phyloP scores from a whole-genome alignment of 768 basidiomycete genomes.

The Mycena olivaceomarginata region DNA sequence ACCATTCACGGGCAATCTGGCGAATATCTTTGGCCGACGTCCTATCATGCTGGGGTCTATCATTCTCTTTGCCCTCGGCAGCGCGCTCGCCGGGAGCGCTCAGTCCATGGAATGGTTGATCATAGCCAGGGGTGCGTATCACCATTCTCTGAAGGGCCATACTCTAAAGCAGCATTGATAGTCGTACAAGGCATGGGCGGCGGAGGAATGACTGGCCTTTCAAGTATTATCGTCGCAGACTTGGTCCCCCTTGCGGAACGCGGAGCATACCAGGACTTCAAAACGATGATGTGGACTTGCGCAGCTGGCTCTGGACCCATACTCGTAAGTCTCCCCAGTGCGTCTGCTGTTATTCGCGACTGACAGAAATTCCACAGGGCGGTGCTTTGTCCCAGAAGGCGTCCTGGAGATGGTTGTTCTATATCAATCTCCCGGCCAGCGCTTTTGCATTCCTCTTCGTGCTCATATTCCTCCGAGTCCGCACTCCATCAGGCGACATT shows the following conservation, averaged over 20 bases:
- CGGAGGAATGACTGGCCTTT: conserved; percentile 9
- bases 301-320: conserved; percentile 4
- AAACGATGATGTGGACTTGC: conserved; percentile 23
- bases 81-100: conserved; percentile 60
- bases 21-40: conserved; percentile 57
- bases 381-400: conserved; percentile 2
- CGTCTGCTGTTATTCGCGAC: neutral
- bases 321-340: neutral
- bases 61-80: conserved; percentile 59
- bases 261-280: conserved; percentile 12
- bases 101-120: conserved; percentile 63
- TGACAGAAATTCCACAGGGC: conserved; percentile 7
- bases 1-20: conserved; percentile 56
- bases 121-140: conserved; percentile 51
- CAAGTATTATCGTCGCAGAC: conserved; percentile 16
- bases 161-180: neutral
- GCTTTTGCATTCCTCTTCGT: conserved; percentile 15
- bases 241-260: conserved; percentile 12
- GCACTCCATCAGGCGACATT: neutral
- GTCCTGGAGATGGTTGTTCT: conserved; percentile 19
- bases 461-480: conserved; percentile 8
- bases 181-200: conserved; percentile 26
- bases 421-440: conserved; percentile 12
- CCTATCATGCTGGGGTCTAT: conserved; percentile 55
- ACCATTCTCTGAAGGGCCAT: conserved; percentile 8